These are phyloP conservation scores for Neurospora hispaniola DNA, from an alignment of 495 filamentous ascomycete species.

Conservation along the genomic window DNA sequence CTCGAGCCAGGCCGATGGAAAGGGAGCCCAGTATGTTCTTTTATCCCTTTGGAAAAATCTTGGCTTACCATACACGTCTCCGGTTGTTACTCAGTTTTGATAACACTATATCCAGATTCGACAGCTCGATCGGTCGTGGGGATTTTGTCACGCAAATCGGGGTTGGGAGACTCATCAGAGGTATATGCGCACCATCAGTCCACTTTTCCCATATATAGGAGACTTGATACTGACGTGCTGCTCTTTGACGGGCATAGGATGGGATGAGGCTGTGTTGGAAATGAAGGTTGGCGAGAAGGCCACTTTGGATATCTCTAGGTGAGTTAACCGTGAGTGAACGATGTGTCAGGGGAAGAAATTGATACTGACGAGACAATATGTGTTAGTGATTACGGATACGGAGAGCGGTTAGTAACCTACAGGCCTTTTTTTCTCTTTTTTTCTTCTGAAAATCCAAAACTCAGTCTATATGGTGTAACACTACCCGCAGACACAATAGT, in stretches of 20 bases:
- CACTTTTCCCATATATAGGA: neutral
- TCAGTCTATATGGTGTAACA: neutral
- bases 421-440: neutral
- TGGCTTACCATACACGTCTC: neutral
- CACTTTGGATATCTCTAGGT: constrained; percentile 67
- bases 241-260: constrained; percentile 41
- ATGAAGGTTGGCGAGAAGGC: constrained; percentile 79
- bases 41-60: neutral
- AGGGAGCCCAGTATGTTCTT: constrained; percentile 35
- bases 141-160: constrained; percentile 62
- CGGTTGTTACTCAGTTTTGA: neutral
- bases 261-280: constrained; percentile 73
- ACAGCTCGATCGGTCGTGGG: constrained; percentile 57
- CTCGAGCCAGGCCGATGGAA: constrained; percentile 35
- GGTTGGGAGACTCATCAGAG: constrained; percentile 66
- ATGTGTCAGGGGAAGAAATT: neutral
- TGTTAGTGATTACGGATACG: constrained; percentile 70
- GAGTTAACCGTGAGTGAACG: constrained; percentile 19
- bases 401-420: constrained; percentile 45
- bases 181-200: constrained; percentile 30
- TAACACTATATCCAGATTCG: constrained; percentile 48
- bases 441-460: neutral
- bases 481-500: neutral
- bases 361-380: neutral
- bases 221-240: constrained; percentile 5